Evolutionary conservation across 2,329 filamentous ascomycete species (phyloP).

Genomic region (Aspergillus sp.): DNA sequence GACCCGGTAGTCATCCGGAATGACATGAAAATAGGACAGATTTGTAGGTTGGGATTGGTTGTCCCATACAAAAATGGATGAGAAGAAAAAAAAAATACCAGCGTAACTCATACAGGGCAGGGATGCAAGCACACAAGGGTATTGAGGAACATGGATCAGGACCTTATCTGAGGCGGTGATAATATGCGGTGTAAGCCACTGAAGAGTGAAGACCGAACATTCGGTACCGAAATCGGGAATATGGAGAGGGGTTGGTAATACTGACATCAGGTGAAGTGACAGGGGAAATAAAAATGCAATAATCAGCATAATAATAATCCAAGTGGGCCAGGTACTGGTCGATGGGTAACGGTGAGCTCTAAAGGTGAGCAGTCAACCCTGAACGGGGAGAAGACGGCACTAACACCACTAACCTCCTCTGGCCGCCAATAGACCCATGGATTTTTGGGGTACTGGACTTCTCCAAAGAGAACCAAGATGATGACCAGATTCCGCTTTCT

Average conservation of each 20-base stretch:
- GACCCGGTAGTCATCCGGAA: no score
- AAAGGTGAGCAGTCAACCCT: slow-evolving; percentile 19
- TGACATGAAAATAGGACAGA: no score
- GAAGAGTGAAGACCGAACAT: background rate
- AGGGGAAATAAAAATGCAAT: background rate
- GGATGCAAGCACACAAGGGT: background rate
- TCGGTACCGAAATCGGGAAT: background rate
- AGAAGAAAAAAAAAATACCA: no score
- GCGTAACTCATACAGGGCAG: background rate
- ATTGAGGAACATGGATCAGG: slow-evolving; percentile 2
- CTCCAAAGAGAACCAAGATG: no score
- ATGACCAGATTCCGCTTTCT: no score
- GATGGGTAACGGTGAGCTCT: slow-evolving; percentile 2
- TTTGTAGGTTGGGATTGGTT: no score
- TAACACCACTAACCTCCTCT: slow-evolving; percentile 15
- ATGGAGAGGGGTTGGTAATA: background rate
- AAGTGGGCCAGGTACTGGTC: slow-evolving; percentile 15
- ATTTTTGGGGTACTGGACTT: background rate
- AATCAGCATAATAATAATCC: background rate
- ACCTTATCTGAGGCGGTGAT: slow-evolving; percentile 7
- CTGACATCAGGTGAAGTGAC: background rate
- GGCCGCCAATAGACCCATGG: slow-evolving; percentile 7
- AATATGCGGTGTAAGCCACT: slow-evolving; percentile 12
- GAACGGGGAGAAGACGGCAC: slow-evolving; percentile 13
- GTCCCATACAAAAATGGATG: no score